Evolutionary conservation across 805 yeast genomes (phyloP).

Genomic region (Komagataella pastoris): DNA sequence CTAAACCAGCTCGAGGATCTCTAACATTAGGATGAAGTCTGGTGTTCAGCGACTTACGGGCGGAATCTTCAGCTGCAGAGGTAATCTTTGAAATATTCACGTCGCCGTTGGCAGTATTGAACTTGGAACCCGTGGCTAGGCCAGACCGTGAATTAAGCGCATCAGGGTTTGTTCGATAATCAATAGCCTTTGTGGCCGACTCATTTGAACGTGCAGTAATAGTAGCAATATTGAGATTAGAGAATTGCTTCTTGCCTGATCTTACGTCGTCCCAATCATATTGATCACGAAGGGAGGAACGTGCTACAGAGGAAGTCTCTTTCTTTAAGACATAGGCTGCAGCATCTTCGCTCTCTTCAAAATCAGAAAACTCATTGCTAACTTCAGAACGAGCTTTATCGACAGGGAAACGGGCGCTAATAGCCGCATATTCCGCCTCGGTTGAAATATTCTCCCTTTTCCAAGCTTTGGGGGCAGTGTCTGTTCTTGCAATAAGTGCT

Average conservation of each 20-base stretch:
- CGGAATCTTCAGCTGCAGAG: conserved; percentile 29
- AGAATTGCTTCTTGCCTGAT: conserved; percentile 21
- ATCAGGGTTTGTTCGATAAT: conserved; percentile 30
- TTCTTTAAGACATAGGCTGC: conserved; percentile 26
- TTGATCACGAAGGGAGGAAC: conserved; percentile 23
- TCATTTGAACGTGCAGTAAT: conserved; percentile 3
- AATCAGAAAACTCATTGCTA: conserved; percentile 11
- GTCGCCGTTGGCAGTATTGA: conserved; percentile 26
- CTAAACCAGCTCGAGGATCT: conserved; percentile 3
- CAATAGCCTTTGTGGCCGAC: conserved; percentile 22
- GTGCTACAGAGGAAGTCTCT: conserved; percentile 15
- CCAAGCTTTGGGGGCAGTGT: conserved; percentile 34
- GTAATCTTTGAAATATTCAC: conserved; percentile 40
- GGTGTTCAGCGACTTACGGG: conserved; percentile 13
- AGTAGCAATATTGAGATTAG: conserved; percentile 11
- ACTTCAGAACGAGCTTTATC: background rate
- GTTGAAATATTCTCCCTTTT: conserved; percentile 29
- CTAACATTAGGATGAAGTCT: conserved; percentile 14
- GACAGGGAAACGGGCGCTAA: conserved; percentile 15
- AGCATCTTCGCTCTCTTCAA: conserved; percentile 24
- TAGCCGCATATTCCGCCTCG: conserved; percentile 32
- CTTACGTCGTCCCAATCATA: conserved; percentile 30
- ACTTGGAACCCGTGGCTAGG: conserved; percentile 11
- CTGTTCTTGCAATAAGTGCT: conserved; percentile 35
- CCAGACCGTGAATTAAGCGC: conserved; percentile 19